Percentiles rank a stretch among this genome's conserved stretches.
Conservation (phyloP, 1,139 yeast genomes). For the Taphrina sp. region DNA sequence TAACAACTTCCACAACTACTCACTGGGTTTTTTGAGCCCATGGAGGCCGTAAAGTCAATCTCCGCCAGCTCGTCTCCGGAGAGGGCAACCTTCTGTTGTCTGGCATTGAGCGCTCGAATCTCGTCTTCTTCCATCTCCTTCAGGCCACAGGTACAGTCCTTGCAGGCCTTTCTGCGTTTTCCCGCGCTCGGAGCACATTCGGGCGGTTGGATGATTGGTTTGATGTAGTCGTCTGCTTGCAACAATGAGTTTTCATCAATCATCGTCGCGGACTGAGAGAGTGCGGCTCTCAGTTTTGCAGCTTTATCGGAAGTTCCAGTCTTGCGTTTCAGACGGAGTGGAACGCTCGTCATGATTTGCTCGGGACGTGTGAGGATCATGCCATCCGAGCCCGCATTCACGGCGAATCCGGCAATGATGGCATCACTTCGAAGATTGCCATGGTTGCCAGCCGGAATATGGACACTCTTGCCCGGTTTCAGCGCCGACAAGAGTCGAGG, state of each 20-base stretch:
- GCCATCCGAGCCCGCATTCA: constrained; percentile 21
- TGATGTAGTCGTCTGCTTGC: constrained; percentile 42
- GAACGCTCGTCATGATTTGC: constrained; percentile 6
- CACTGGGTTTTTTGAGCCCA: constrained; percentile 81
- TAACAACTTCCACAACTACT: constrained; percentile 95
- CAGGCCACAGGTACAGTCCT: constrained; percentile 95
- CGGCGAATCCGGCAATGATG: constrained; percentile 23
- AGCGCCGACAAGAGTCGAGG: constrained; percentile 8
- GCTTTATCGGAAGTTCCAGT: constrained; percentile 15
- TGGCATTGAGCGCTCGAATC: constrained; percentile 41
- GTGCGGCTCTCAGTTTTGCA: constrained; percentile 42
- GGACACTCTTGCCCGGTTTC: constrained; percentile 47
- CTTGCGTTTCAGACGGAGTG: constrained; percentile 24
- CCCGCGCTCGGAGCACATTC: constrained; percentile 52
- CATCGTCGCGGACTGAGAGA: constrained; percentile 41
- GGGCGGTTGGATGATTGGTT: constrained; percentile 48
- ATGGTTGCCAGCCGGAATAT: constrained; percentile 48
- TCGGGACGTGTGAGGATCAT: constrained; percentile 26
- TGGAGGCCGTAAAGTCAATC: constrained; percentile 80
- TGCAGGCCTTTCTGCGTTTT: constrained; percentile 66
- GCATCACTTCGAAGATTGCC: constrained; percentile 14
- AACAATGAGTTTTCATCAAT: constrained; percentile 53
- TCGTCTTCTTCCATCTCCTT: constrained; percentile 61
- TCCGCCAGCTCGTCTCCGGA: constrained; percentile 66
- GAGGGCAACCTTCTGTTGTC: constrained; percentile 51